Evolutionary conservation across 176 grass and related monocot species (phyloP).

Genomic region (Zoysia japonica): DNA sequence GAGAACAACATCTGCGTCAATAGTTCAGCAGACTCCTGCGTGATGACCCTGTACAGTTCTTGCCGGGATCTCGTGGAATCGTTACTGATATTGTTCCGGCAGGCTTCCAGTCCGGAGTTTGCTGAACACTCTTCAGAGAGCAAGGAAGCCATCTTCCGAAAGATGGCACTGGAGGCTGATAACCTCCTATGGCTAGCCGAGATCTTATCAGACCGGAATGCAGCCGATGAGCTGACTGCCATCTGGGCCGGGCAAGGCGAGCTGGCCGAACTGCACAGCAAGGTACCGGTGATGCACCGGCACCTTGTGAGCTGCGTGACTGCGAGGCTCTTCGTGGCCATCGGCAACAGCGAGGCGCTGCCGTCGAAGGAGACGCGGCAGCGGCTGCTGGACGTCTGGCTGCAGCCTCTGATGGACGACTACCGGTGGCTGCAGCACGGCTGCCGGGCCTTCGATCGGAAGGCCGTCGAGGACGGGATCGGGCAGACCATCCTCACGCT

Average conservation of each 20-base stretch:
- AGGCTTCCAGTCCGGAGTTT: slow-evolving; percentile 49
- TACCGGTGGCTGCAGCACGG: slow-evolving; percentile 81
- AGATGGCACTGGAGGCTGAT: slow-evolving; percentile 66
- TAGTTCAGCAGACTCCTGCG: slow-evolving; percentile 57
- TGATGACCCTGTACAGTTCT: slow-evolving; percentile 53
- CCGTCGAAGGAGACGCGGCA: slow-evolving; percentile 59
- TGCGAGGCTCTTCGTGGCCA: slow-evolving; percentile 61
- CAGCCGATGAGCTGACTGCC: slow-evolving; percentile 53
- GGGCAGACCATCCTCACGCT: slow-evolving; percentile 72
- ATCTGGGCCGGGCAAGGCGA: slow-evolving; percentile 68
- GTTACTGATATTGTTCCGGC: slow-evolving; percentile 50
- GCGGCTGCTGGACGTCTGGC: slow-evolving; percentile 66
- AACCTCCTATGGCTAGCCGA: slow-evolving; percentile 82
- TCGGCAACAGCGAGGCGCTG: slow-evolving; percentile 67
- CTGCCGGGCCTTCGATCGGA: slow-evolving; percentile 63
- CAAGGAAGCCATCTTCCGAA: slow-evolving; percentile 46
- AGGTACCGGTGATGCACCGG: slow-evolving; percentile 66
- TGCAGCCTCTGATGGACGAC: slow-evolving; percentile 81
- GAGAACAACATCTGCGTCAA: slow-evolving; percentile 52
- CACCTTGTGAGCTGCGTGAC: slow-evolving; percentile 73
- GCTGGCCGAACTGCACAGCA: slow-evolving; percentile 61
- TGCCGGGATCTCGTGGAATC: slow-evolving; percentile 63
- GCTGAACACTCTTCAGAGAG: slow-evolving; percentile 40
- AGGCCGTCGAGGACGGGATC: slow-evolving; percentile 68
- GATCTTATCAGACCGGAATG: slow-evolving; percentile 59